Evolutionary conservation across 768 basidiomycete genomes (phyloP).

Genomic region (Agrocybe praecox): DNA sequence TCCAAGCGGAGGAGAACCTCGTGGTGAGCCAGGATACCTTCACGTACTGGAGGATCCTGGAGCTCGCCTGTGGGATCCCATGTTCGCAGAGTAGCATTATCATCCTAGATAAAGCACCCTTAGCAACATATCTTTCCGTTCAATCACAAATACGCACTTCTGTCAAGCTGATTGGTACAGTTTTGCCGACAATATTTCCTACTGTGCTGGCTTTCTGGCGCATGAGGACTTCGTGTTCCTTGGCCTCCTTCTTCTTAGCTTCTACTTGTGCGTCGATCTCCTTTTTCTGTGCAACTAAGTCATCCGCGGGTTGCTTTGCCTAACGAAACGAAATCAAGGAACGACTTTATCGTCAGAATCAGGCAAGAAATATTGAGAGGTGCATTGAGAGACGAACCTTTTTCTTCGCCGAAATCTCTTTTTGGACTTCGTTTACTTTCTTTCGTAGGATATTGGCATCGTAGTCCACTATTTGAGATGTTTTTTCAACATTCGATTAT

Average conservation of each 20-base stretch:
- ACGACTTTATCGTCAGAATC: not conserved
- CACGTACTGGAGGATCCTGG: conserved; percentile 69
- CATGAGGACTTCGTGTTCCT: conserved; percentile 79
- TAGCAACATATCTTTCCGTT: not conserved
- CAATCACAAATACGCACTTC: conserved; percentile 60
- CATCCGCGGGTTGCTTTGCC: conserved; percentile 92
- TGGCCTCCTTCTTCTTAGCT: conserved; percentile 73
- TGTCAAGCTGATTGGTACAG: conserved; percentile 81
- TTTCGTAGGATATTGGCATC: conserved; percentile 79
- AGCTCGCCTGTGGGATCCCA: conserved; percentile 86
- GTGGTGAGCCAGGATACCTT: conserved; percentile 93
- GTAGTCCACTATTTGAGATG: conserved; percentile 71
- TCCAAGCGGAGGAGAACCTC: conserved; percentile 93
- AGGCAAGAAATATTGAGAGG: not conserved
- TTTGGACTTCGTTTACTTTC: conserved; percentile 88
- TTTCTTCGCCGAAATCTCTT: conserved; percentile 92
- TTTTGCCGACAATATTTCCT: conserved; percentile 91
- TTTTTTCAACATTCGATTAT: no score
- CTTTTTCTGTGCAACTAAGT: conserved; percentile 83
- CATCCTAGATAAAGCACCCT: conserved; percentile 61
- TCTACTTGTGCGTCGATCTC: conserved; percentile 82
- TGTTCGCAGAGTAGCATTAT: conserved; percentile 78
- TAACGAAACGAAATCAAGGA: conserved; percentile 27
- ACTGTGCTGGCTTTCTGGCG: conserved; percentile 77
- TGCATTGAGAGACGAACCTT: conserved; percentile 55